Conservation (phyloP, 2,329 filamentous ascomycete genomes). For the Aspergillus texensis region DNA sequence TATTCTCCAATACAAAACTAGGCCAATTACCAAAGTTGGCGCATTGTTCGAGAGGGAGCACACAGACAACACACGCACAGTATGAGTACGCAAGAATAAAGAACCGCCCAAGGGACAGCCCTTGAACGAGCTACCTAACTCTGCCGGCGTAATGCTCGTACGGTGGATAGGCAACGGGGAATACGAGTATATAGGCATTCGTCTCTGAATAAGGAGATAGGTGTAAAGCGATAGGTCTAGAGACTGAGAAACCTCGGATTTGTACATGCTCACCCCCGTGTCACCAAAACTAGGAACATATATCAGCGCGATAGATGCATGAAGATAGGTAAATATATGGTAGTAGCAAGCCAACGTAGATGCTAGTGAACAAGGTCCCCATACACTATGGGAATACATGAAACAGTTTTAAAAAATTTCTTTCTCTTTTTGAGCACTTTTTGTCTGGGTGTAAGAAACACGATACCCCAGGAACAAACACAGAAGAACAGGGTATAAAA, state of each 20-base stretch:
- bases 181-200: not conserved
- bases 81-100: too few relatives aligned
- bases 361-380: not conserved
- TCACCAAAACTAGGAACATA: not conserved
- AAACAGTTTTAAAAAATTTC: not conserved
- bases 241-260: not conserved
- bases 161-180: too few relatives aligned
- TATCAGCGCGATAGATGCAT: slow-evolving; percentile 3
- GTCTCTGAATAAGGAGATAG: not conserved
- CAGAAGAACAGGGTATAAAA: slow-evolving; percentile 26
- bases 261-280: not conserved
- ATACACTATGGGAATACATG: not conserved
- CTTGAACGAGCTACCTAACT: too few relatives aligned
- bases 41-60: too few relatives aligned
- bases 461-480: slow-evolving; percentile 11
- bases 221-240: not conserved
- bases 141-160: too few relatives aligned
- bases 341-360: not conserved
- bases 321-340: slow-evolving; percentile 8
- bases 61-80: too few relatives aligned
- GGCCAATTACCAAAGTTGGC: too few relatives aligned
- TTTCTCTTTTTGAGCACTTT: not conserved
- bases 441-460: slow-evolving; percentile 10
- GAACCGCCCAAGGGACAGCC: too few relatives aligned
- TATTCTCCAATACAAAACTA: too few relatives aligned